Evolutionary conservation across 2,329 filamentous ascomycete species (phyloP).

Genomic region (Trichophyton benhamiae): DNA sequence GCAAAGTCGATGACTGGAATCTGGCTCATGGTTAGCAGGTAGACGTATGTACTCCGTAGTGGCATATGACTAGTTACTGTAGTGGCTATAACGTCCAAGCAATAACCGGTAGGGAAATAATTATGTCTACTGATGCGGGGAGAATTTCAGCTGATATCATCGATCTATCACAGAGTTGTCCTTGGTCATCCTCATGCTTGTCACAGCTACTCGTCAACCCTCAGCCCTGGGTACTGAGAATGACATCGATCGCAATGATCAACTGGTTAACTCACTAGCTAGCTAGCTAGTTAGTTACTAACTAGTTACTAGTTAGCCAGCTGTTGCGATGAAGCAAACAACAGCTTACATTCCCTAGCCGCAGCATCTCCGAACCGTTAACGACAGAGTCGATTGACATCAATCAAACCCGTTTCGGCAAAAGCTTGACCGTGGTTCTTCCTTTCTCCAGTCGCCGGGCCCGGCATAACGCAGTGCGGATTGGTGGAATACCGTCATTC

Average conservation of each 20-base stretch:
- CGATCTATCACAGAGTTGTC: not conserved
- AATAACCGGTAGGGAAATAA: not conserved
- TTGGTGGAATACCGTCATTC: not conserved
- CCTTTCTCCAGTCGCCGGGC: not conserved
- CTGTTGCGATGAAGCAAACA: no score
- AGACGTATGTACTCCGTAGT: not conserved
- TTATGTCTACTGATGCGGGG: not conserved
- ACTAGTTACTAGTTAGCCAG: no score
- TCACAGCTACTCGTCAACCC: not conserved
- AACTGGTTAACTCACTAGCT: no score
- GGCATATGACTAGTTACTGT: not conserved
- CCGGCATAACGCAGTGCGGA: not conserved
- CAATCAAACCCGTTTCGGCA: not conserved
- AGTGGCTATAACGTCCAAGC: not conserved
- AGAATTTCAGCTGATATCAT: not conserved
- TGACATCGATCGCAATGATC: no score
- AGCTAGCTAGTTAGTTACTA: no score
- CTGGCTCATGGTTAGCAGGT: slow-evolving; percentile 4
- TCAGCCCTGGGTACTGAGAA: no score
- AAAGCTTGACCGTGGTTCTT: not conserved
- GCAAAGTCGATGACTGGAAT: slow-evolving; percentile 33
- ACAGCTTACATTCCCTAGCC: no score
- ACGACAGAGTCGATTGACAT: not conserved
- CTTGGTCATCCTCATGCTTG: not conserved
- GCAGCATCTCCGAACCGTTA: no score